A percentile compares a stretch with the other conserved stretches of the same genome.
Evolutionary conservation across 768 basidiomycete species (phyloP).

Genomic region (Mycena belliarum): DNA sequence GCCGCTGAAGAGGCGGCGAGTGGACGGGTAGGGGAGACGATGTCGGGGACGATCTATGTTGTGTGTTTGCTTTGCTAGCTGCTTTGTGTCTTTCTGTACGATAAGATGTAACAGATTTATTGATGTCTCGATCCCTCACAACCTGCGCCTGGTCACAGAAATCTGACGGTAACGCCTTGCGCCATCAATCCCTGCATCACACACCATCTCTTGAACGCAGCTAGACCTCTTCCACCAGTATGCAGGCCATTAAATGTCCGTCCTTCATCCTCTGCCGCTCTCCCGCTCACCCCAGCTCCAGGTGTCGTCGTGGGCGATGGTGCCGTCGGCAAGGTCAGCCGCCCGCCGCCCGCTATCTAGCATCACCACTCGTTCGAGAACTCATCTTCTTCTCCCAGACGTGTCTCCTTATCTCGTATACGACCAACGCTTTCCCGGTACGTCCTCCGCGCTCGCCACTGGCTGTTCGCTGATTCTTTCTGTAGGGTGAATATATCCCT

Average conservation of each 20-base stretch:
- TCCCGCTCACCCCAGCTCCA: conserved; percentile 41
- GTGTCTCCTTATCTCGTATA: conserved; percentile 98
- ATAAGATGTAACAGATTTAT: neutral
- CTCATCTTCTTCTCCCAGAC: conserved; percentile 58
- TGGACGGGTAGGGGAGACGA: neutral
- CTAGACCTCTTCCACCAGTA: conserved; percentile 34
- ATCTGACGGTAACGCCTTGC: conserved; percentile 8
- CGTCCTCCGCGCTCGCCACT: conserved; percentile 32
- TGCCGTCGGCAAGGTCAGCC: conserved; percentile 94
- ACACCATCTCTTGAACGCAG: conserved; percentile 21
- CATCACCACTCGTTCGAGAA: conserved; percentile 5
- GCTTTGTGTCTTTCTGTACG: neutral
- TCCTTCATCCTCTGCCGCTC: conserved; percentile 21
- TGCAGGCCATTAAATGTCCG: conserved; percentile 93
- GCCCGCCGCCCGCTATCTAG: conserved; percentile 2
- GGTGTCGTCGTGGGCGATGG: conserved; percentile 99
- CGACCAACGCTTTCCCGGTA: conserved; percentile 96
- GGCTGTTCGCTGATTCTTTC: conserved; percentile 19
- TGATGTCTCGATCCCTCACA: neutral
- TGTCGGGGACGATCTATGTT: no score
- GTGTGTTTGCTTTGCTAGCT: conserved; percentile 12
- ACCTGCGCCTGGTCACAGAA: neutral
- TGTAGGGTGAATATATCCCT: conserved; percentile 93
- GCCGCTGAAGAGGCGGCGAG: conserved; percentile 15
- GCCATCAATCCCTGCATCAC: neutral